Conservation (phyloP, 192 early-diverging fungal genomes). For the Backusella tarrabulga region DNA sequence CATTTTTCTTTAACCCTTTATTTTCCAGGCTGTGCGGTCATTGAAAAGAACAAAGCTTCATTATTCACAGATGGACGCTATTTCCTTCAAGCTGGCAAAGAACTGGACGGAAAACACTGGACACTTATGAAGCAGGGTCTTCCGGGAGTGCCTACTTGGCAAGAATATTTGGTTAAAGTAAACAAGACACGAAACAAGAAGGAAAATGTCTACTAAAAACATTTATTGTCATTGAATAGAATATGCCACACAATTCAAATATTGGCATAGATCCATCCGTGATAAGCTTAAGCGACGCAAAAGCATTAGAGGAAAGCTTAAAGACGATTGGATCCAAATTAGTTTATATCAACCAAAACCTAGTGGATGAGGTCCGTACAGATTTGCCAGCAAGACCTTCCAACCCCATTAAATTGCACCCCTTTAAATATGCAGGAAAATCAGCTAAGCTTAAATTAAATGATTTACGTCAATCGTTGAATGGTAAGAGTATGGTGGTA, state of each 20-base stretch:
- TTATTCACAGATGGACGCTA: slow-evolving; percentile 97
- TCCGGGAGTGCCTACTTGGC: slow-evolving; percentile 81
- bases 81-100: slow-evolving; percentile 89
- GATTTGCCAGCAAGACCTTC: slow-evolving; percentile 66
- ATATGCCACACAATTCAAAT: slow-evolving; percentile 63
- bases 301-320: slow-evolving; percentile 40
- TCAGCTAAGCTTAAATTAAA: slow-evolving; percentile 60
- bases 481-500: slow-evolving; percentile 66
- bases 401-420: slow-evolving; percentile 59
- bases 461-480: slow-evolving; percentile 60
- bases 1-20: neutral
- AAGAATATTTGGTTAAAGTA: slow-evolving; percentile 79
- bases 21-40: slow-evolving; percentile 69
- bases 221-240: slow-evolving; percentile 26
- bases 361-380: slow-evolving; percentile 85
- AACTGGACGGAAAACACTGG: slow-evolving; percentile 85
- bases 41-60: slow-evolving; percentile 72
- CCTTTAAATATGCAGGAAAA: slow-evolving; percentile 52
- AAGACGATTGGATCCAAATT: slow-evolving; percentile 56
- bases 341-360: slow-evolving; percentile 67
- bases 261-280: slow-evolving; percentile 93
- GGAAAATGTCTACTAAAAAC: neutral
- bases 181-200: neutral
- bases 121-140: slow-evolving; percentile 87
- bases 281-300: slow-evolving; percentile 66